These are phyloP conservation scores for Cadophora luteo-olivacea DNA, from an alignment of 2,329 filamentous ascomycete species.

Conservation along the genomic window DNA sequence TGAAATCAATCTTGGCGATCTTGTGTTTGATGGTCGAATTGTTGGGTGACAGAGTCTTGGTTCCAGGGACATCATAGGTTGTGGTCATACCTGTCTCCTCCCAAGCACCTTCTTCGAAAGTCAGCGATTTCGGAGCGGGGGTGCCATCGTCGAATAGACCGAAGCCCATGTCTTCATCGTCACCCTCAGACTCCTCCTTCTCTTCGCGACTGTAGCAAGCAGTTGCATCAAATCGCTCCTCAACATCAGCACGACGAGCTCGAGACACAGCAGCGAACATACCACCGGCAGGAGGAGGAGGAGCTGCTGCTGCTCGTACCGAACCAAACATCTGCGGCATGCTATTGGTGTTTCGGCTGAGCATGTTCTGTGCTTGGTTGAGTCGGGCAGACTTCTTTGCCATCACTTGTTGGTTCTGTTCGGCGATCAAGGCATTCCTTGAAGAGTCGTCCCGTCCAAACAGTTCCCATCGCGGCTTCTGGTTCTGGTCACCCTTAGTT, in stretches of 20 bases:
- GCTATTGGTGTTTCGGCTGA: not conserved
- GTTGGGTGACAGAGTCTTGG: slow-evolving; percentile 61
- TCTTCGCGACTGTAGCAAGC: not conserved
- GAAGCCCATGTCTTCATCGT: slow-evolving; percentile 31
- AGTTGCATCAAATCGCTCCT: not conserved
- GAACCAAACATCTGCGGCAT: slow-evolving; percentile 4
- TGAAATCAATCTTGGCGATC: slow-evolving; percentile 60
- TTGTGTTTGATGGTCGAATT: slow-evolving; percentile 62
- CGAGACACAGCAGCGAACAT: not conserved
- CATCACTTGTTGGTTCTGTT: not conserved
- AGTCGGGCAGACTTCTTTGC: slow-evolving; percentile 8
- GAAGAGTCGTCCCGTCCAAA: slow-evolving; percentile 43
- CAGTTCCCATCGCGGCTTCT: slow-evolving; percentile 46
- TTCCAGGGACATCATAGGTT: slow-evolving; percentile 65
- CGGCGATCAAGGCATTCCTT: slow-evolving; percentile 2
- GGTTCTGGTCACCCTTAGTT: slow-evolving; percentile 23
- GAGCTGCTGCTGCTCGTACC: not conserved
- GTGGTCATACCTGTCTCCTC: slow-evolving; percentile 64
- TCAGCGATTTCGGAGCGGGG: slow-evolving; percentile 39
- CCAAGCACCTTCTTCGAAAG: slow-evolving; percentile 59
- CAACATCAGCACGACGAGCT: not conserved
- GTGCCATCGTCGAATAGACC: slow-evolving; percentile 27
- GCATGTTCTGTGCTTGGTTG: not conserved
- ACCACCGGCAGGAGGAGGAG: not conserved
- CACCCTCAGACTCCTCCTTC: not conserved